These are phyloP conservation scores for Viola odorata DNA, from an alignment of 345 rosid genomes.

Conservation along the genomic window DNA sequence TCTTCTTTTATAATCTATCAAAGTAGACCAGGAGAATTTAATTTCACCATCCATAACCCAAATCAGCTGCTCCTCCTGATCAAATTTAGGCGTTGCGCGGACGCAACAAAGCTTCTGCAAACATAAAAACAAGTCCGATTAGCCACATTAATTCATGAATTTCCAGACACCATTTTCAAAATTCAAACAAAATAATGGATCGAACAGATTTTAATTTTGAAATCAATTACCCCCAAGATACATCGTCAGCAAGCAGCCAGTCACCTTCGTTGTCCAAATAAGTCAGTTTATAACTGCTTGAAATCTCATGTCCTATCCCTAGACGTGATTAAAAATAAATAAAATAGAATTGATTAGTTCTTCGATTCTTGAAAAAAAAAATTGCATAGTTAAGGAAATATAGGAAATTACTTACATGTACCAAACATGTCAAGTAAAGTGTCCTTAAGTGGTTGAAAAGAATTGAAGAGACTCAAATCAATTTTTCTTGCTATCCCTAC, in stretches of 20 bases:
- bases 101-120: constrained; percentile 31
- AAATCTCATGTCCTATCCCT: constrained; percentile 28
- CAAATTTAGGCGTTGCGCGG: constrained; percentile 33
- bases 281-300: constrained; percentile 21
- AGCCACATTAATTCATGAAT: neutral
- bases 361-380: neutral
- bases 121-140: neutral
- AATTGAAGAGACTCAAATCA: constrained; percentile 28
- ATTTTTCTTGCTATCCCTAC: constrained; percentile 46
- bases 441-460: constrained; percentile 25
- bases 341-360: neutral
- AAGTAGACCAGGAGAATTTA: neutral
- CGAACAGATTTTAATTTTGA: no score
- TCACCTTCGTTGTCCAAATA: constrained; percentile 39
- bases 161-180: neutral
- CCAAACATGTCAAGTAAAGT: constrained; percentile 41
- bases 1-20: neutral
- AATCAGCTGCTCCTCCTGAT: constrained; percentile 14
- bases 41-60: neutral
- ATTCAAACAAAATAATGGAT: neutral
- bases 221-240: constrained; percentile 34
- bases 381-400: no score
- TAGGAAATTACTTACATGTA: constrained; percentile 21
- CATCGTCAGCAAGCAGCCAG: constrained; percentile 34
- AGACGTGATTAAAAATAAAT: neutral